These are phyloP conservation scores for Talaromyces borbonicus DNA, from an alignment of 495 filamentous ascomycete species.

Conservation along the genomic window DNA sequence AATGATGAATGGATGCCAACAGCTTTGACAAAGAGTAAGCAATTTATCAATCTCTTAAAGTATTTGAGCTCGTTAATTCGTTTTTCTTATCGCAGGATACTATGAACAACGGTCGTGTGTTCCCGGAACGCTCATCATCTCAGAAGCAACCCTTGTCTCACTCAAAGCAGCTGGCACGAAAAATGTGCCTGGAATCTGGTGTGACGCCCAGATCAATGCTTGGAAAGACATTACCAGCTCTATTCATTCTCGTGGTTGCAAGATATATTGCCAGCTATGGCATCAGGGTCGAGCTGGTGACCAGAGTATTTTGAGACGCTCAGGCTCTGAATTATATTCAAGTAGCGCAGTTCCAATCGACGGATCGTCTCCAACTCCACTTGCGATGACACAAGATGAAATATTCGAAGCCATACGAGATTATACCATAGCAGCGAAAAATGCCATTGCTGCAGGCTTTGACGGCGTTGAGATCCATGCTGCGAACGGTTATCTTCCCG, in stretches of 20 bases:
- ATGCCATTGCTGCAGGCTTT: slow-evolving; percentile 58
- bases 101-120: slow-evolving; percentile 40
- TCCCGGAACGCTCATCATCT: slow-evolving; percentile 41
- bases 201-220: slow-evolving; percentile 44
- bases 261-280: slow-evolving; percentile 62
- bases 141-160: slow-evolving; percentile 57
- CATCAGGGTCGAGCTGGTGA: slow-evolving; percentile 48
- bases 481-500: slow-evolving; percentile 64
- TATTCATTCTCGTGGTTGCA: slow-evolving; percentile 53
- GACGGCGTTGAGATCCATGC: slow-evolving; percentile 69
- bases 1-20: too few species aligned
- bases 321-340: too few species aligned
- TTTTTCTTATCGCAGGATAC: too few species aligned
- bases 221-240: slow-evolving; percentile 56
- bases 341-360: slow-evolving; percentile 25
- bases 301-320: too few species aligned
- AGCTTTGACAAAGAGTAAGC: too few species aligned
- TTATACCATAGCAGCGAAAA: slow-evolving; percentile 51
- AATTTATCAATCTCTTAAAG: too few species aligned
- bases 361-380: slow-evolving; percentile 27
- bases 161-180: slow-evolving; percentile 33
- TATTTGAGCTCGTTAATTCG: too few species aligned
- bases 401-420: slow-evolving; percentile 44
- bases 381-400: slow-evolving; percentile 35
- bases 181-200: slow-evolving; percentile 57